These are phyloP conservation scores for Aureobasidium sp. DNA, from an alignment of 2,329 filamentous ascomycete genomes.

Conservation along the genomic window DNA sequence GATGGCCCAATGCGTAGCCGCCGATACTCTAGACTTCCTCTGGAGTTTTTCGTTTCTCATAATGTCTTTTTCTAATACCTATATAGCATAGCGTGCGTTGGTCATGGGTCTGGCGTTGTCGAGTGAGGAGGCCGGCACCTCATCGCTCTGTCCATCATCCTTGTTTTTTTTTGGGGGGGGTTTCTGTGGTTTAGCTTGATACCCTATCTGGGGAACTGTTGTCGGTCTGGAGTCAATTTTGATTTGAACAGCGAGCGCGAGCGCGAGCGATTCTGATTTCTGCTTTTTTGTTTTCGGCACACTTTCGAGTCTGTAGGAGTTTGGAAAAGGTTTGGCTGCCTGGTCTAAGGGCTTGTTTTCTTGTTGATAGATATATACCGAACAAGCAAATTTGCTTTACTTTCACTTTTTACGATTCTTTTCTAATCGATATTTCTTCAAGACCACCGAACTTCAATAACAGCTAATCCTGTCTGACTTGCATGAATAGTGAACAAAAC, in stretches of 20 bases:
- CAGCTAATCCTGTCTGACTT: not conserved
- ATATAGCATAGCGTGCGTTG: constrained; percentile 7
- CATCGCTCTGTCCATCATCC: not conserved
- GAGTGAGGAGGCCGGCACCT: constrained; percentile 1
- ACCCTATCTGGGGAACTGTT: not conserved
- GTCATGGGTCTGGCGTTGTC: not conserved
- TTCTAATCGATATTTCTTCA: too few species aligned
- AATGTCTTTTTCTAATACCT: not conserved
- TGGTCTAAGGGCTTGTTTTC: not conserved
- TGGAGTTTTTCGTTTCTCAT: not conserved
- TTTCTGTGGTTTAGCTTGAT: not conserved
- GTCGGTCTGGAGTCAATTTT: not conserved
- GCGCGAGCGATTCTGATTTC: not conserved
- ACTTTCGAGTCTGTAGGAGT: not conserved
- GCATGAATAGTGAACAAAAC: not conserved
- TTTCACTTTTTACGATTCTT: too few species aligned
- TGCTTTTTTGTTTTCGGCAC: not conserved
- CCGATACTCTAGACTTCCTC: not conserved
- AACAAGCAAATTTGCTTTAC: not conserved
- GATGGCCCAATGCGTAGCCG: constrained; percentile 27
- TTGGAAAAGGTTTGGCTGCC: not conserved
- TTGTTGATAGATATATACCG: constrained; percentile 2
- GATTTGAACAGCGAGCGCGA: not conserved
- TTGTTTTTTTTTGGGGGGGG: not conserved
- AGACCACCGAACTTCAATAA: not conserved